Percentiles rank a stretch among this genome's conserved stretches.
These are phyloP conservation scores for Pseudomassariella vexata DNA, from an alignment of 2,329 filamentous ascomycete species.

Conservation along the genomic window DNA sequence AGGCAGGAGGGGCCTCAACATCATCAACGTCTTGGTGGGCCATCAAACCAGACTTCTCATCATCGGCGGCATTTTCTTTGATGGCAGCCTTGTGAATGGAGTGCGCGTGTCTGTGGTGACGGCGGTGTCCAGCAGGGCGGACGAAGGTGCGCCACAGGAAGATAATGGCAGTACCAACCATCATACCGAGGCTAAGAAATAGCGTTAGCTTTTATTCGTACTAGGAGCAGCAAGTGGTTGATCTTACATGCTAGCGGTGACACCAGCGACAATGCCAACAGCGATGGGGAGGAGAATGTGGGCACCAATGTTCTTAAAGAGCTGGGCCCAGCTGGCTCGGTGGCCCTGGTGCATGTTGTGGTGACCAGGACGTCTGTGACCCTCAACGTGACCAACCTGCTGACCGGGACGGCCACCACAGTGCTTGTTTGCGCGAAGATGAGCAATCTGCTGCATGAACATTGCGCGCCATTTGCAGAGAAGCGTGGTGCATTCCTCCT, in stretches of 20 bases:
- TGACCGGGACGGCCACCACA: conserved; percentile 27
- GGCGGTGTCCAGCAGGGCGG: conserved; percentile 29
- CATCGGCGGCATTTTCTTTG: conserved; percentile 30
- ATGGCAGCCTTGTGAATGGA: conserved; percentile 26
- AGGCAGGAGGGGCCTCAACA: conserved; percentile 21
- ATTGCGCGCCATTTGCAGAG: conserved; percentile 50
- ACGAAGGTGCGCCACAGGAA: conserved; percentile 51
- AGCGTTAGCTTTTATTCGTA: conserved; percentile 18
- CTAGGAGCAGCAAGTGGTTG: background rate
- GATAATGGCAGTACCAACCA: conserved; percentile 56
- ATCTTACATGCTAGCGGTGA: conserved; percentile 58
- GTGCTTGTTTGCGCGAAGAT: conserved; percentile 28
- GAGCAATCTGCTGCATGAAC: conserved; percentile 35
- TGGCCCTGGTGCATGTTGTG: conserved; percentile 18
- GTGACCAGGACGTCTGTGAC: conserved; percentile 12
- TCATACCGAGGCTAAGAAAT: conserved; percentile 51
- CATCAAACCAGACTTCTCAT: conserved; percentile 49
- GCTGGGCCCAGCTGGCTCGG: conserved; percentile 33
- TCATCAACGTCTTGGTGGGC: conserved; percentile 26
- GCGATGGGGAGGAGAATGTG: conserved; percentile 63
- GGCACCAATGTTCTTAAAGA: conserved; percentile 50
- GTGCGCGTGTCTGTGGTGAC: conserved; percentile 23
- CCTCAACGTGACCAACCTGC: conserved; percentile 17
- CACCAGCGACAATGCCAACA: conserved; percentile 63
- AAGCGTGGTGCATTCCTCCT: conserved; percentile 29